phyloP scores from a whole-genome alignment of 2,329 filamentous ascomycete species.

The Fusarium nanum region DNA sequence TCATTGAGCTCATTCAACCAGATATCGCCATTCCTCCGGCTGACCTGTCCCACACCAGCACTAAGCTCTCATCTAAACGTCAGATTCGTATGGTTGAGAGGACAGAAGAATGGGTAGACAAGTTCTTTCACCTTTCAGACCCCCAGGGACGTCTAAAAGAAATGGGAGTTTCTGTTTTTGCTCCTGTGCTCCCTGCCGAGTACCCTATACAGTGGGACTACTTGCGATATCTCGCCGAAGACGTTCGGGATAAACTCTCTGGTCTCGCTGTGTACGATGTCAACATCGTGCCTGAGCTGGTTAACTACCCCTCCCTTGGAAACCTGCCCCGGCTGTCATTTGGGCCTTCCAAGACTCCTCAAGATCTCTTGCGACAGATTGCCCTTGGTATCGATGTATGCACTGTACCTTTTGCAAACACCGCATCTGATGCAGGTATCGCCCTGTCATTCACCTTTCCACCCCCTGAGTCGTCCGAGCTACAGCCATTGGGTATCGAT shows the following conservation, averaged over 20 bases:
- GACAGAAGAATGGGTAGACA: constrained; percentile 83
- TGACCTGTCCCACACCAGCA: constrained; percentile 69
- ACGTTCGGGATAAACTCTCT: constrained; percentile 68
- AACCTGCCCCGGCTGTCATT: constrained; percentile 80
- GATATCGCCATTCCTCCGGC: constrained; percentile 85
- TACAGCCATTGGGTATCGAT: constrained; percentile 75
- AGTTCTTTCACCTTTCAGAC: constrained; percentile 65
- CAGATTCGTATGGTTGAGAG: constrained; percentile 86
- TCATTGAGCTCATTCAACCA: constrained; percentile 73
- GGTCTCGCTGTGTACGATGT: constrained; percentile 84
- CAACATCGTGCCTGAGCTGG: constrained; percentile 74
- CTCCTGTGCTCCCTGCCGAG: constrained; percentile 79
- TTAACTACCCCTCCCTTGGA: constrained; percentile 63
- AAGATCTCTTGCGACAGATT: constrained; percentile 81
- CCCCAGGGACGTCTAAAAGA: constrained; percentile 45
- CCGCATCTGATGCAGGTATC: constrained; percentile 84
- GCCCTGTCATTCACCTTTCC: constrained; percentile 85
- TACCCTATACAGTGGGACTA: constrained; percentile 83
- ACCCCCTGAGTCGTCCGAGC: constrained; percentile 38
- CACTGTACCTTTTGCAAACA: constrained; percentile 78
- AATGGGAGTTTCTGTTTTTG: constrained; percentile 62
- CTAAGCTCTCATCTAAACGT: constrained; percentile 74
- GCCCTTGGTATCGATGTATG: constrained; percentile 83
- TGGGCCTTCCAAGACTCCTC: constrained; percentile 75
- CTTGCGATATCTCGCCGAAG: constrained; percentile 75